A percentile compares a stretch with the other conserved stretches of the same genome.
These are phyloP conservation scores for Blastocystis hominis DNA, from an alignment of 352 stramenopile genomes.

Conservation along the genomic window DNA sequence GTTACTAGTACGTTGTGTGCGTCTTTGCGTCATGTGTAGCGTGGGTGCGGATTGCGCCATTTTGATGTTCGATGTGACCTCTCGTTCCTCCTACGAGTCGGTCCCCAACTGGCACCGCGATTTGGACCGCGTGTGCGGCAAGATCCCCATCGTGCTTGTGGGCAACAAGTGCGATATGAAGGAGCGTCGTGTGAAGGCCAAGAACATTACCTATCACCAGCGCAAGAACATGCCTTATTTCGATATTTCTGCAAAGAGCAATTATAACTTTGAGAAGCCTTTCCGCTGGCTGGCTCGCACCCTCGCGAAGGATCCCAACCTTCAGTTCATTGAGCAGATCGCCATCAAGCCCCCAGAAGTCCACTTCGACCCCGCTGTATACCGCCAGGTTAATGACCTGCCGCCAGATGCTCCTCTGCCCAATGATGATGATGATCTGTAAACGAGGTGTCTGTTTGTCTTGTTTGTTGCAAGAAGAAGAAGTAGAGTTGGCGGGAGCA, in stretches of 20 bases:
- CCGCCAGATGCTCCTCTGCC: slow-evolving; percentile 15
- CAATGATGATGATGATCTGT: slow-evolving; percentile 53
- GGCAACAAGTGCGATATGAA: slow-evolving; percentile 99
- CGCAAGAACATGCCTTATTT: slow-evolving; percentile 99
- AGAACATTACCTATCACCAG: slow-evolving; percentile 99
- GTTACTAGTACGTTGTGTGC: slow-evolving; percentile 76
- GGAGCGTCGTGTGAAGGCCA: slow-evolving; percentile 99
- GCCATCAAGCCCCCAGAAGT: slow-evolving; percentile 55
- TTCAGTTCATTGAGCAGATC: slow-evolving; percentile 22
- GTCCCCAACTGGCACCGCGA: slow-evolving; percentile 99
- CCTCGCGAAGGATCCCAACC: slow-evolving; percentile 65
- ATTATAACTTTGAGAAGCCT: slow-evolving; percentile 99
- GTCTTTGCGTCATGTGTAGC: slow-evolving; percentile 57
- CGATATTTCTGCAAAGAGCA: slow-evolving; percentile 99
- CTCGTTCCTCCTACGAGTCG: slow-evolving; percentile 99
- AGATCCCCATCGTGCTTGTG: slow-evolving; percentile 97
- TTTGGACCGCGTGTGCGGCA: slow-evolving; percentile 96
- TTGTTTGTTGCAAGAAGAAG: neutral
- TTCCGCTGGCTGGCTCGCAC: slow-evolving; percentile 99
- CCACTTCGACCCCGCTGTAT: slow-evolving; percentile 15
- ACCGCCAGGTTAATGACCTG: slow-evolving; percentile 40
- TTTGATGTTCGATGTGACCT: slow-evolving; percentile 99
- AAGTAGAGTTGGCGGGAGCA: too few relatives aligned
- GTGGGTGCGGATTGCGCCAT: slow-evolving; percentile 99
- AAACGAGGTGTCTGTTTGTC: slow-evolving; percentile 18